Evolutionary conservation across 306 rosid genomes (phyloP).

Genomic region (Cucurbita ficifolia): DNA sequence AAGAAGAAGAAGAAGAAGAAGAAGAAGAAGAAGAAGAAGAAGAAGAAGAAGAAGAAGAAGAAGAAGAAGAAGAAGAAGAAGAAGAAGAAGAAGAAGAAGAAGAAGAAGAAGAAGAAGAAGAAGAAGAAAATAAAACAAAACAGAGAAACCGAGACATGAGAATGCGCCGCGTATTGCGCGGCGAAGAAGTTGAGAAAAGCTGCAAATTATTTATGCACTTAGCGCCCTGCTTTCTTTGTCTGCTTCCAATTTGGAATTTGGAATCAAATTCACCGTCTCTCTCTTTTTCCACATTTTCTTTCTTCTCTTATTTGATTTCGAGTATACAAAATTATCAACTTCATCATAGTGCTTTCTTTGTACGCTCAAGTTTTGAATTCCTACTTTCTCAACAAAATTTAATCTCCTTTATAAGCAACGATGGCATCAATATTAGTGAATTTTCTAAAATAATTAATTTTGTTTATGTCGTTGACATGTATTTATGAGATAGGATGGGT

Average conservation of each 20-base stretch:
- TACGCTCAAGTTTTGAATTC: too few species aligned
- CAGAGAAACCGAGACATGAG: slow-evolving; percentile 40
- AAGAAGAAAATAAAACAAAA: not conserved
- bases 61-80: too few species aligned
- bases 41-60: too few species aligned
- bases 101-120: too few species aligned
- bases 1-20: not conserved
- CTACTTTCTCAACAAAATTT: too few species aligned
- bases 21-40: too few species aligned
- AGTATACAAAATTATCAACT: too few species aligned
- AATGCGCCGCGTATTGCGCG: slow-evolving; percentile 69
- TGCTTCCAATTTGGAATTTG: not conserved
- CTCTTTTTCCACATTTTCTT: not conserved
- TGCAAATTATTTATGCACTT: slow-evolving; percentile 30
- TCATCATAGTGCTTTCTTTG: too few species aligned
- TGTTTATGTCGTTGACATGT: not conserved
- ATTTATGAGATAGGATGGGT: not conserved
- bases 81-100: too few species aligned
- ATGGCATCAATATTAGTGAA: not conserved
- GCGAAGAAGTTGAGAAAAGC: slow-evolving; percentile 36
- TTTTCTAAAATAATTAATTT: not conserved
- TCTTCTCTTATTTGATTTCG: not conserved
- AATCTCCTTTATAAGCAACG: too few species aligned
- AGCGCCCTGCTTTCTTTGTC: not conserved
- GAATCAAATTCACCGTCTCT: slow-evolving; percentile 24